Evolutionary conservation across 345 rosid genomes (phyloP).

Genomic region (Eucalyptus coolabah): DNA sequence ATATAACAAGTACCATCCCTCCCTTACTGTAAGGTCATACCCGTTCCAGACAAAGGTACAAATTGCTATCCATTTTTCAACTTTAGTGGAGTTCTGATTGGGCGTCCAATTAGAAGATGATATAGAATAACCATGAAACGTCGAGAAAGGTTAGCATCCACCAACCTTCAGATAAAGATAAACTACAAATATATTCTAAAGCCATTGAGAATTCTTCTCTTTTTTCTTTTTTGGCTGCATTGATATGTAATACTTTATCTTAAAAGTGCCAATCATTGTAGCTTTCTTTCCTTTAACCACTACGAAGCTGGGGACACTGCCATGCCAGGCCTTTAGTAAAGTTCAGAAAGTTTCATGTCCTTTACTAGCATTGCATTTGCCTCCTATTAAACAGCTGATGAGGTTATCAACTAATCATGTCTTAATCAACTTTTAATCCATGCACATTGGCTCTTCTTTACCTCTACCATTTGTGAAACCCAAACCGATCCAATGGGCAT

Average conservation of each 20-base stretch:
- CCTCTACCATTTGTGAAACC: not conserved
- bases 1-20: not conserved
- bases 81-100: not conserved
- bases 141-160: not conserved
- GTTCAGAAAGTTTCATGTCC: not conserved
- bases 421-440: not conserved
- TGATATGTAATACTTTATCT: not conserved
- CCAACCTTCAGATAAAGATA: not conserved
- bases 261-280: not conserved
- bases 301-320: not conserved
- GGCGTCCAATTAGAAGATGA: not conserved
- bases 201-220: not conserved
- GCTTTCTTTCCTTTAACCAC: not conserved
- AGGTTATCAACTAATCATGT: not conserved
- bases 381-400: not conserved
- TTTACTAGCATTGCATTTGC: not conserved
- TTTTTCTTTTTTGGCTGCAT: not conserved
- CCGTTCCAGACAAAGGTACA: not conserved
- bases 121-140: not conserved
- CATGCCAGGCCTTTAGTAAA: not conserved
- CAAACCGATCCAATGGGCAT: not conserved
- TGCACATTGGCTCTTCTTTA: no score
- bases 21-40: not conserved
- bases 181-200: not conserved
- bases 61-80: not conserved